Conservation (phyloP, 352 stramenopile genomes). For the Phytophthora chlamydospora region DNA sequence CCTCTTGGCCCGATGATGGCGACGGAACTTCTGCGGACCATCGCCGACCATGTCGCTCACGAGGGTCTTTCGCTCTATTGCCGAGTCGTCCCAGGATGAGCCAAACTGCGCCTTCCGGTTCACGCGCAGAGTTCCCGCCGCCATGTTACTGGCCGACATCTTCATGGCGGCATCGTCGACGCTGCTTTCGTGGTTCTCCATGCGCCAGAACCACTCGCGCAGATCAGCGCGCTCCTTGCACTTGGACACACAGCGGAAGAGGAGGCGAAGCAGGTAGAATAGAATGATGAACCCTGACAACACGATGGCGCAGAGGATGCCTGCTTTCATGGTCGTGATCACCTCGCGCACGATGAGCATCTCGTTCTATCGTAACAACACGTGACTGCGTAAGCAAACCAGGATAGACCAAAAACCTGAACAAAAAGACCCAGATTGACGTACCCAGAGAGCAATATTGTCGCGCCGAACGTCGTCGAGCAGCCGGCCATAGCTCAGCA, state of each 20-base stretch:
- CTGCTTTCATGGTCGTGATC: conserved; percentile 89
- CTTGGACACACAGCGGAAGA: conserved; percentile 73
- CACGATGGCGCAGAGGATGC: conserved; percentile 75
- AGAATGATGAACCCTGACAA: conserved; percentile 75
- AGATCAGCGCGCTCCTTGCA: conserved; percentile 77
- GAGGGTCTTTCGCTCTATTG: conserved; percentile 83
- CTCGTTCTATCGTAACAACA: conserved; percentile 54
- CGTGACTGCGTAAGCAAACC: background rate
- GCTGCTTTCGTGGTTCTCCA: conserved; percentile 42
- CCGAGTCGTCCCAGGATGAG: conserved; percentile 77
- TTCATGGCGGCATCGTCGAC: conserved; percentile 10
- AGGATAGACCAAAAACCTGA: background rate
- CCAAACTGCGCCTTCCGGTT: conserved; percentile 82
- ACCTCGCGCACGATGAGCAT: conserved; percentile 81
- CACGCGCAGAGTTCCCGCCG: conserved; percentile 48
- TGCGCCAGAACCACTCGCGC: conserved; percentile 80
- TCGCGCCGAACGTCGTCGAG: conserved; percentile 53
- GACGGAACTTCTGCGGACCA: conserved; percentile 42
- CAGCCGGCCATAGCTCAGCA: conserved; percentile 39
- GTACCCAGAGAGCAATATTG: conserved; percentile 60
- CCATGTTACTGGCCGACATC: conserved; percentile 7
- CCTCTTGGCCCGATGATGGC: conserved; percentile 37
- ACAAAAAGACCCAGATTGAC: background rate
- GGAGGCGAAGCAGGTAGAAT: conserved; percentile 71
- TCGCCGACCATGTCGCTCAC: conserved; percentile 63